Conservation (phyloP, 2,329 filamentous ascomycete species). For the Pseudogymnoascus sp. region DNA sequence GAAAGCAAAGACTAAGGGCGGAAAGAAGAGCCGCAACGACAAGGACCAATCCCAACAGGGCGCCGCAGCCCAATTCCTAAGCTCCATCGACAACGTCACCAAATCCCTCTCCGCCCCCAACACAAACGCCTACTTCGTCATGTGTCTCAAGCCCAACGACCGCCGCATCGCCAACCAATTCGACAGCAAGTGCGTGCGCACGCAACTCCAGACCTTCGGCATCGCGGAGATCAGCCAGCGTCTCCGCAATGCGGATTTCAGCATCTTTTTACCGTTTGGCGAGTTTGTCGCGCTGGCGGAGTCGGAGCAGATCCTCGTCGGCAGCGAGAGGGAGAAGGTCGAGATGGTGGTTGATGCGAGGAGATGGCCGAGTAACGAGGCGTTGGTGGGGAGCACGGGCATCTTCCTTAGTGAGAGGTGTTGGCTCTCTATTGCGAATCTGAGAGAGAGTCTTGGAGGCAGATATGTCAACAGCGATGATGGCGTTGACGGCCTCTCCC, state of each 20-base stretch:
- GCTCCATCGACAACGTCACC: constrained; percentile 81
- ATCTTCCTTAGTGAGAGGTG: constrained; percentile 93
- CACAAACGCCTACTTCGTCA: constrained; percentile 91
- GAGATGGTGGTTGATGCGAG: constrained; percentile 88
- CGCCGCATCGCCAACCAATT: constrained; percentile 96
- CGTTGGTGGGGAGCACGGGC: constrained; percentile 81
- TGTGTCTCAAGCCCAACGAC: constrained; percentile 96
- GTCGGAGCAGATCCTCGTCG: constrained; percentile 75
- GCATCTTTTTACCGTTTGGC: constrained; percentile 87
- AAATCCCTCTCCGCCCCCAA: constrained; percentile 75
- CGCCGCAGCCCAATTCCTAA: constrained; percentile 84
- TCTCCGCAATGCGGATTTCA: constrained; percentile 88
- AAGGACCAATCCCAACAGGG: constrained; percentile 48
- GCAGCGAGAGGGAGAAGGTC: constrained; percentile 84
- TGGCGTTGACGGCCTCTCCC: constrained; percentile 52
- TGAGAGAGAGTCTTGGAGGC: constrained; percentile 53
- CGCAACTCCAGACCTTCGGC: constrained; percentile 88
- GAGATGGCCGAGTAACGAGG: constrained; percentile 87
- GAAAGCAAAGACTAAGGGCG: constrained; percentile 29
- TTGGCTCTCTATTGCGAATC: constrained; percentile 82
- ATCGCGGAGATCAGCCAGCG: constrained; percentile 96
- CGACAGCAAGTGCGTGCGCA: constrained; percentile 94
- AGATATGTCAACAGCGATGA: constrained; percentile 51
- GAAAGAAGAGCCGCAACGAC: constrained; percentile 39
- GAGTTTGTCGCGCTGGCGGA: constrained; percentile 90